Base-by-base conservation (phyloP, 768 basidiomycete species). In the Termitomyces sp. region DNA sequence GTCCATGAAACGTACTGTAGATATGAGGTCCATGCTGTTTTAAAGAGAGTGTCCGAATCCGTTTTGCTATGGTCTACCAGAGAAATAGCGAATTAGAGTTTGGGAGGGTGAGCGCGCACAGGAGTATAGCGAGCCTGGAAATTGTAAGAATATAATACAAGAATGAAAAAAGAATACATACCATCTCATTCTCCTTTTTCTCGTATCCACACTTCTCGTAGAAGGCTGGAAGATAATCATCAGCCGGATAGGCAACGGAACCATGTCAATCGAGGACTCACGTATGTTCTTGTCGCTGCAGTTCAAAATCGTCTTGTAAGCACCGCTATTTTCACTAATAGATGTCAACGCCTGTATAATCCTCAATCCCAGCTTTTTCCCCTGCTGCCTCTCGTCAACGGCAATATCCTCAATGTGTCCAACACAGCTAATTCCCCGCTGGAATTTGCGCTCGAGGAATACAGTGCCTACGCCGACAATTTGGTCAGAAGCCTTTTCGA, bases 401-500 rank as follows among this genome's bases (percentile, higher is more conserved):
- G 93, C 95, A 61, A 99, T 97, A 69, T 99, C 97, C 74, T 99
- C 97, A 62, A 99, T 94, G 68, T 99, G 97, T 0, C 95, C 96
- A 14, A 94, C 91, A 61, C 80, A 80, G n/a, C 92, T 92, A 16
- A 92, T 76, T 1, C 82, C 85, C 40, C 94, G 82, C 43, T 94
- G 75, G 80, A 98, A 98, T 76, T 99, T 98, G 75, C 89, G 88
- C 73, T 99, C 97, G 62, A 98, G 72, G 68, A 98, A 84, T 54
- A 97, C 76, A 5, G 84, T 81, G 18, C 95, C 96, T 38, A 88
- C 85, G 22, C 79, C 95, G 45, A 96, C 88, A 68, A 99, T 86
- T 61, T 77, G 75, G 76, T 96, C 92, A 1, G 85, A 80, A 9
- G 76, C 68, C 56, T 85, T 83, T 70, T 87, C 81, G 60, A 96